Conservation (phyloP, 1,284 basidiomycete genomes). For the Coniferiporia sulphurascens region DNA sequence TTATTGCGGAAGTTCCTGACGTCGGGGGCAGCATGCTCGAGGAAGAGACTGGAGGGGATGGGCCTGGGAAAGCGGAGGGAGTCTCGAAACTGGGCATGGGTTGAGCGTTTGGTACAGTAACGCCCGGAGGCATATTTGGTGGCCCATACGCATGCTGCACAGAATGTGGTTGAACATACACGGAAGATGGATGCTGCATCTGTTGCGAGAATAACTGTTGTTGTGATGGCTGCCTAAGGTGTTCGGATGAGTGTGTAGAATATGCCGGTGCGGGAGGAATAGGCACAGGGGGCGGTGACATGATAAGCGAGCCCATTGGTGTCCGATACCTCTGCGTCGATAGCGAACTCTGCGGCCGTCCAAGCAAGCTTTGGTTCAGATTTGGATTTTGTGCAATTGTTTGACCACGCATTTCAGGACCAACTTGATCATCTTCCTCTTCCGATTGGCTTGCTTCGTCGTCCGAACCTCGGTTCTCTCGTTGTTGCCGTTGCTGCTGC, state of each 20-base stretch:
- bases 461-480: slow-evolving; percentile 9
- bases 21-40: slow-evolving; percentile 32
- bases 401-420: slow-evolving; percentile 8
- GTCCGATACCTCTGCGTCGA: slow-evolving; percentile 74
- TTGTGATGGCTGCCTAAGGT: slow-evolving; percentile 15
- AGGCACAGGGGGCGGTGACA: slow-evolving; percentile 51
- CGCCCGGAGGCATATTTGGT: neutral
- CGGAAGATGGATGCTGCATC: neutral
- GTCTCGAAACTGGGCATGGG: slow-evolving; percentile 70
- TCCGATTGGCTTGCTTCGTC: slow-evolving; percentile 38
- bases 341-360: slow-evolving; percentile 64
- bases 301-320: slow-evolving; percentile 58
- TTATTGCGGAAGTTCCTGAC: slow-evolving; percentile 21
- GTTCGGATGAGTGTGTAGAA: slow-evolving; percentile 6
- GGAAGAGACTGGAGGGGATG: slow-evolving; percentile 27
- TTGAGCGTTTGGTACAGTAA: slow-evolving; percentile 43
- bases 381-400: slow-evolving; percentile 23
- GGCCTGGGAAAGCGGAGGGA: slow-evolving; percentile 63
- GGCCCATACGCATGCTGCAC: slow-evolving; percentile 7
- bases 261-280: slow-evolving; percentile 18
- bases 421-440: slow-evolving; percentile 41
- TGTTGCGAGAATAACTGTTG: slow-evolving; percentile 6
- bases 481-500: slow-evolving; percentile 14
- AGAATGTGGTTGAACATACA: slow-evolving; percentile 14
- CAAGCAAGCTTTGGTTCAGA: slow-evolving; percentile 34